Evolutionary conservation across 257 asterid genomes (phyloP).

Genomic region (Rhazya stricta): DNA sequence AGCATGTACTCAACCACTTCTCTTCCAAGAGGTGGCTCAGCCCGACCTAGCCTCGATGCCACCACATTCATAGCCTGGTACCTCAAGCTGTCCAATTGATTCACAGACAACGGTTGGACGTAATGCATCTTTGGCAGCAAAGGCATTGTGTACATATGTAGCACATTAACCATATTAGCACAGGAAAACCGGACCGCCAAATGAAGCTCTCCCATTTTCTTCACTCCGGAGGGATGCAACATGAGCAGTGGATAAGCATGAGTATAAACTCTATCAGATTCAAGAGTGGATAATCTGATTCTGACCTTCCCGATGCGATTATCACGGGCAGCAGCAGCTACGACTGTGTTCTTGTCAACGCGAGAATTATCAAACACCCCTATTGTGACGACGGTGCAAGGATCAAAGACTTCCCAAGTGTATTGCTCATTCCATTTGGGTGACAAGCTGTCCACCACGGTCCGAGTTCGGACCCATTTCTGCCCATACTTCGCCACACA

Average conservation of each 20-base stretch:
- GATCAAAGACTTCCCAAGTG: constrained; percentile 93
- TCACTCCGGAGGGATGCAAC: constrained; percentile 81
- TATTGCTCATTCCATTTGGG: constrained; percentile 92
- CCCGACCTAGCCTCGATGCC: constrained; percentile 61
- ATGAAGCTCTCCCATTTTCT: constrained; percentile 90
- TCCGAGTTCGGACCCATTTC: constrained; percentile 79
- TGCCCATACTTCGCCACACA: constrained; percentile 84
- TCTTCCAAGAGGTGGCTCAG: constrained; percentile 78
- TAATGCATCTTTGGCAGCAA: constrained; percentile 87
- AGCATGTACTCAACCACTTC: constrained; percentile 93
- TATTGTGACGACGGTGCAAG: constrained; percentile 77
- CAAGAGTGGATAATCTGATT: constrained; percentile 75
- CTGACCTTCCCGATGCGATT: constrained; percentile 72
- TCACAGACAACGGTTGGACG: constrained; percentile 73
- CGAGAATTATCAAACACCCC: constrained; percentile 77
- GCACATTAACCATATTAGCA: constrained; percentile 64
- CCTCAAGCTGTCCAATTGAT: constrained; percentile 59
- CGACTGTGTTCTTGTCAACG: constrained; percentile 43
- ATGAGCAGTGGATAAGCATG: constrained; percentile 77
- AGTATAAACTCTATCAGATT: constrained; percentile 68
- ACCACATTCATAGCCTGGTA: constrained; percentile 85
- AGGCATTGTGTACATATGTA: constrained; percentile 64
- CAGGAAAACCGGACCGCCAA: constrained; percentile 81
- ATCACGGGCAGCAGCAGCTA: constrained; percentile 38
- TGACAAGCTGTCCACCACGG: constrained; percentile 69